A percentile compares a stretch with the other conserved stretches of the same genome.
Evolutionary conservation across 2,329 filamentous ascomycete genomes (phyloP).

Genomic region (Xylariaceae sp.): DNA sequence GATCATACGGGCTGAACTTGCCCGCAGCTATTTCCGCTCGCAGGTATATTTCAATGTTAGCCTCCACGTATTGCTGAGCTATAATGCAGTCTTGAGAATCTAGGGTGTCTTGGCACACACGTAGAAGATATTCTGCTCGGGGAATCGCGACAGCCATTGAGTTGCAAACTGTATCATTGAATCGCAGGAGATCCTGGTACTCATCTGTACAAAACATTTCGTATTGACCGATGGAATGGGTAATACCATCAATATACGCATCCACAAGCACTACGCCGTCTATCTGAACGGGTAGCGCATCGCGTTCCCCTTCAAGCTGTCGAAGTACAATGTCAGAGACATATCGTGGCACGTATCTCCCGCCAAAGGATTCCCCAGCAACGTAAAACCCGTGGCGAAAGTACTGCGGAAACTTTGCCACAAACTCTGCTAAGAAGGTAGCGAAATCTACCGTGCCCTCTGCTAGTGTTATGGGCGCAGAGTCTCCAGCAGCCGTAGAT

Average conservation of each 20-base stretch:
- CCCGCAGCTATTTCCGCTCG: conserved; percentile 5
- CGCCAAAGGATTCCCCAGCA: conserved; percentile 17
- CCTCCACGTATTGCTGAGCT: conserved; percentile 2
- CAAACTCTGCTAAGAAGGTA: conserved; percentile 10
- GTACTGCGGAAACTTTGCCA: conserved; percentile 13
- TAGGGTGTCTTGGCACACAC: conserved; percentile 2
- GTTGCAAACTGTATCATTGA: conserved; percentile 9
- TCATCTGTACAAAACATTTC: conserved; percentile 17
- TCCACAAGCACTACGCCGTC: conserved; percentile 19
- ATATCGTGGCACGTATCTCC: conserved; percentile 13
- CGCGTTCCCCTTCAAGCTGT: background rate
- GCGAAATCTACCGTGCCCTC: conserved; percentile 10
- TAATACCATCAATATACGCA: conserved; percentile 9
- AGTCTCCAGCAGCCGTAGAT: background rate
- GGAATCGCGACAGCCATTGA: conserved; percentile 5
- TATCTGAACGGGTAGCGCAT: conserved; percentile 3
- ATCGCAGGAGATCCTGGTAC: conserved; percentile 20
- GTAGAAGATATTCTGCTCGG: conserved; percentile 6
- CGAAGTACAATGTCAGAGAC: conserved; percentile 5
- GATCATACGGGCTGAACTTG: conserved; percentile 9
- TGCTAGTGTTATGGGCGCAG: conserved; percentile 7
- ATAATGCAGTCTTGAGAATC: conserved; percentile 2
- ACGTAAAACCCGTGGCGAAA: conserved; percentile 15
- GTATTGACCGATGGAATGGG: conserved; percentile 8
- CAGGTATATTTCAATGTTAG: conserved; percentile 11